Evolutionary conservation across 2,329 filamentous ascomycete species (phyloP).

Genomic region (Calonectria pteridis): DNA sequence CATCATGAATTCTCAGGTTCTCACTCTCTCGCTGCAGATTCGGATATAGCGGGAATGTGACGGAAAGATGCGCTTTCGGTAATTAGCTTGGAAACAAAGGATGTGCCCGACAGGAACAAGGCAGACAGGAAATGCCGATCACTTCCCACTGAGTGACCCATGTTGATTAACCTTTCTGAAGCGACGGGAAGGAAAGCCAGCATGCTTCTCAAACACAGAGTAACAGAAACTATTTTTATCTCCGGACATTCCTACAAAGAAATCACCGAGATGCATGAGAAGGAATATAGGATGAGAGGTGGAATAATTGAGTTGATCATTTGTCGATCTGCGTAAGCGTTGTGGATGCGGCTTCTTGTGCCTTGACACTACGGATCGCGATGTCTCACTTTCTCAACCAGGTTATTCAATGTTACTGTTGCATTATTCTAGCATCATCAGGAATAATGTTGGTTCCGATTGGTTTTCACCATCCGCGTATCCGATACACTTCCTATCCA

Average conservation of each 20-base stretch:
- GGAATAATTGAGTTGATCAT: not conserved
- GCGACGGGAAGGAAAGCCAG: not conserved
- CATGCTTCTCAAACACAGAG: not conserved
- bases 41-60: slow-evolving; percentile 28
- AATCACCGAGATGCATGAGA: not conserved
- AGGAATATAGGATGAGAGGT: no score
- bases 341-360: not conserved
- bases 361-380: not conserved
- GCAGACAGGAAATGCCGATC: not conserved
- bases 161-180: not conserved
- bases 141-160: not conserved
- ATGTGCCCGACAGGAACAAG: not conserved
- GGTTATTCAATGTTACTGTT: not conserved
- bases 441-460: not conserved
- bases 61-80: slow-evolving; percentile 15
- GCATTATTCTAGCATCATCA: not conserved
- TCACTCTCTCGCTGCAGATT: not conserved
- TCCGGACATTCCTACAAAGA: not conserved
- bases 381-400: not conserved
- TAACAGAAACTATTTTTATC: not conserved
- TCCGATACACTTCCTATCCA: not conserved
- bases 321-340: not conserved
- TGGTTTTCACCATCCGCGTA: not conserved
- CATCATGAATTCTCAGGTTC: not conserved
- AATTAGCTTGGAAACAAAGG: not conserved